Evolutionary conservation across 768 basidiomycete genomes (phyloP).

Genomic region (Scleroderma citrinum): DNA sequence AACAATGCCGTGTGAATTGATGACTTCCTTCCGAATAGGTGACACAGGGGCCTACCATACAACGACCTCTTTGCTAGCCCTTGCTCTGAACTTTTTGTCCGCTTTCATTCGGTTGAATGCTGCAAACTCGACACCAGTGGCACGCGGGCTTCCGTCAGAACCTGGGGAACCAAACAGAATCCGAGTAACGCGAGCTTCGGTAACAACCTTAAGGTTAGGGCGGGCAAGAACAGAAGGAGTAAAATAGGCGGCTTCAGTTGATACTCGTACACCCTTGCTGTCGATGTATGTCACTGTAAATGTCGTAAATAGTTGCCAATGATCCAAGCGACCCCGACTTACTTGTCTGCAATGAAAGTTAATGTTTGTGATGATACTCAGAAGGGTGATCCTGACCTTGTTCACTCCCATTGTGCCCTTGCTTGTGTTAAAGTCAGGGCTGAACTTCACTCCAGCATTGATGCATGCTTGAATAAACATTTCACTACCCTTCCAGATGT

Average conservation of each 20-base stretch:
- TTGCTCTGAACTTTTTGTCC: slow-evolving; percentile 38
- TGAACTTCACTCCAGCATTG: slow-evolving; percentile 46
- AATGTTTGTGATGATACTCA: not conserved
- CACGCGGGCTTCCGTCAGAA: slow-evolving; percentile 35
- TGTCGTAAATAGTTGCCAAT: not conserved
- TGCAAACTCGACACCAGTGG: slow-evolving; percentile 58
- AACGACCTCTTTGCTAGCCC: slow-evolving; percentile 54
- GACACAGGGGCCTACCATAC: slow-evolving; percentile 41
- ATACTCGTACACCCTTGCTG: slow-evolving; percentile 45
- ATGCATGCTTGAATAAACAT: slow-evolving; percentile 52
- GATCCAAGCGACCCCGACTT: slow-evolving; percentile 9
- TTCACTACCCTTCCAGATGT: slow-evolving; percentile 38
- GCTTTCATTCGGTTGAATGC: slow-evolving; percentile 17
- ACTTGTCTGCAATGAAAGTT: slow-evolving; percentile 35
- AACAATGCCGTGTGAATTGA: not conserved
- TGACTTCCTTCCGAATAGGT: not conserved
- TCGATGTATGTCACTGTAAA: slow-evolving; percentile 62
- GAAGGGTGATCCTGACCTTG: slow-evolving; percentile 36
- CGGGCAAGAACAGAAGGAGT: slow-evolving; percentile 57
- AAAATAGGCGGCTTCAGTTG: slow-evolving; percentile 62
- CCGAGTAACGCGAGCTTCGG: slow-evolving; percentile 50
- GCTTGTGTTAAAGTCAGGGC: slow-evolving; percentile 51
- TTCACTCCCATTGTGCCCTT: slow-evolving; percentile 55
- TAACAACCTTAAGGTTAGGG: slow-evolving; percentile 59
- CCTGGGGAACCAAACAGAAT: slow-evolving; percentile 43